Conservation (phyloP, 139 green algal species). For the Raphidocelis subcapitata region DNA sequence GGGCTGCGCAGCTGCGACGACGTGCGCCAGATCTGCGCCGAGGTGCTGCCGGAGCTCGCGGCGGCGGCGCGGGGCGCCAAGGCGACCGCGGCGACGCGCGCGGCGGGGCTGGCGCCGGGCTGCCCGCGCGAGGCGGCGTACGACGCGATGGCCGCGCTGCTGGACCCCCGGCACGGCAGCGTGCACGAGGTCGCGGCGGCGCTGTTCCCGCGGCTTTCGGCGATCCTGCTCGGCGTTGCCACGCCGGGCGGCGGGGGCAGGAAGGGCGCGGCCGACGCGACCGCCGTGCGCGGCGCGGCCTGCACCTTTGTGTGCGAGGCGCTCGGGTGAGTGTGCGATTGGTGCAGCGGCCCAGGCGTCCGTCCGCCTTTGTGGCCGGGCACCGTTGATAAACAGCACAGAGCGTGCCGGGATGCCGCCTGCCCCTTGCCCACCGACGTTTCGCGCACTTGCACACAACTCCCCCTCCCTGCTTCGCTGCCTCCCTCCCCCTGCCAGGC, state of each 20-base stretch:
- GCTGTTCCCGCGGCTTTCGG: conserved; percentile 48
- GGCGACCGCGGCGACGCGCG: conserved; percentile 2
- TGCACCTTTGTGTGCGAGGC: background rate
- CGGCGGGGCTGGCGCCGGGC: conserved; percentile 14
- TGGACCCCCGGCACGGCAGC: conserved; percentile 45
- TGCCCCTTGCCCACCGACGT: background rate
- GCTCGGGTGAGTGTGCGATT: background rate
- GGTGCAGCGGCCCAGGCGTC: background rate
- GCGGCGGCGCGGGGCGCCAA: conserved; percentile 3
- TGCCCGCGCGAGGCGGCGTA: conserved; percentile 31
- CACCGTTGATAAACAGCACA: background rate
- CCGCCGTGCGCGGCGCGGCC: background rate
- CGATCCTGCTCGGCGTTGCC: conserved; percentile 31
- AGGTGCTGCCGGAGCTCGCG: conserved; percentile 19
- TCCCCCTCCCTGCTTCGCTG: background rate
- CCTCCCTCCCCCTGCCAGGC: background rate
- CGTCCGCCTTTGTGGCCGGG: background rate
- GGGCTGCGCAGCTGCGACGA: conserved; percentile 31
- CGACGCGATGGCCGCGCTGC: conserved; percentile 30
- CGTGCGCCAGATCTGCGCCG: conserved; percentile 3
- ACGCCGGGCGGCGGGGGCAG: conserved; percentile 5
- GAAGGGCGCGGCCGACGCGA: background rate
- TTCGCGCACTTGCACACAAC: background rate
- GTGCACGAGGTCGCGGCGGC: conserved; percentile 29
- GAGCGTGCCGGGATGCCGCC: background rate